phyloP scores from a whole-genome alignment of 225 moss, liverwort and hornwort genomes.

The Asterella californica region DNA sequence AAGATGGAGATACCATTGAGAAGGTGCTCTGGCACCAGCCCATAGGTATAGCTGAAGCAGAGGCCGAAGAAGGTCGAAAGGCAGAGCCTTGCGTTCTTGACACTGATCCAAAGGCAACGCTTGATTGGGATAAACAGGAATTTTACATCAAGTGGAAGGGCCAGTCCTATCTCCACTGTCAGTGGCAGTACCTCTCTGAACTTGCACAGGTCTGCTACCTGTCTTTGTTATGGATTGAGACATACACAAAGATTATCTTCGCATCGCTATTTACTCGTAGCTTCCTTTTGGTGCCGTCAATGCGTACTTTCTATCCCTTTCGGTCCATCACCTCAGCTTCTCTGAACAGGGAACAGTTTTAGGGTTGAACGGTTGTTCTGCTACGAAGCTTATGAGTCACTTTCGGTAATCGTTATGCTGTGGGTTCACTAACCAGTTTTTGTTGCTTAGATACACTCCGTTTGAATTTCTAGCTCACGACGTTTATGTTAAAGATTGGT shows the following conservation, averaged over 20 bases:
- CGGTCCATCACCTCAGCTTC: not conserved
- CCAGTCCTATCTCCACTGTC: constrained; percentile 97
- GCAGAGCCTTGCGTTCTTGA: constrained; percentile 96
- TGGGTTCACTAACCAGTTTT: constrained; percentile 15
- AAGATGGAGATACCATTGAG: constrained; percentile 93
- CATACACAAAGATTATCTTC: not conserved
- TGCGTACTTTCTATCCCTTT: not conserved
- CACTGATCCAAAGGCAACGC: constrained; percentile 78
- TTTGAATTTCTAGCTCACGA: no score
- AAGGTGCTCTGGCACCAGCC: constrained; percentile 98
- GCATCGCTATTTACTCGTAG: not conserved
- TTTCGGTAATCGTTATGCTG: not conserved
- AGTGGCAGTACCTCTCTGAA: constrained; percentile 89
- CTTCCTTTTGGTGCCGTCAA: not conserved
- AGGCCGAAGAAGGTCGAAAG: constrained; percentile 86
- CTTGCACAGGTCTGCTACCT: constrained; percentile 60
- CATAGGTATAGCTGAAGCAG: constrained; percentile 87
- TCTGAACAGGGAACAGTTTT: not conserved
- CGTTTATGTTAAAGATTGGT: no score
- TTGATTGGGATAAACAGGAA: constrained; percentile 93
- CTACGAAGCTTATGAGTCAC: not conserved
- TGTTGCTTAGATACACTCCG: not conserved
- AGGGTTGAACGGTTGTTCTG: not conserved
- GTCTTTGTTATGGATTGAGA: not conserved
- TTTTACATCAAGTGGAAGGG: constrained; percentile 99